Conservation (phyloP, 2,329 filamentous ascomycete genomes). For the Cercospora sojina region DNA sequence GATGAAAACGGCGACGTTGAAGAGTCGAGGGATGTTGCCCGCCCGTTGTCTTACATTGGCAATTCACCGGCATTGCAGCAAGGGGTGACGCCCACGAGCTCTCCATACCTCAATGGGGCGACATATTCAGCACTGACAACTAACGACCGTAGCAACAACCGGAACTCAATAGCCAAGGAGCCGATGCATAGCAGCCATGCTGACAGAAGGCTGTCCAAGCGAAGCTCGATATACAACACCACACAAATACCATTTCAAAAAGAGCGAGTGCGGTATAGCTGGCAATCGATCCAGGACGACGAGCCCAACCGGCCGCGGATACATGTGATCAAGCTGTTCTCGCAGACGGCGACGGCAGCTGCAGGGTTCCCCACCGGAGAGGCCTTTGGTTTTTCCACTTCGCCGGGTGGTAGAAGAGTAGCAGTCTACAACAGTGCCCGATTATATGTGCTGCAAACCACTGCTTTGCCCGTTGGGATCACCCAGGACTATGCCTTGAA, state of each 20-base stretch:
- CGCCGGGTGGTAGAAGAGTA: constrained; percentile 69
- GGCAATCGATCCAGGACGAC: constrained; percentile 40
- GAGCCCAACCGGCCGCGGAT: constrained; percentile 41
- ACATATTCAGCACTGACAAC: constrained; percentile 15
- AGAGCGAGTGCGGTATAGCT: constrained; percentile 40
- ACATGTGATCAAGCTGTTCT: constrained; percentile 71
- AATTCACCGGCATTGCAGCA: constrained; percentile 22
- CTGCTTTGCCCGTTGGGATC: constrained; percentile 56
- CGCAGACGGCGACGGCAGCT: constrained; percentile 76
- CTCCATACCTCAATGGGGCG: constrained; percentile 12
- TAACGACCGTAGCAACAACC: constrained; percentile 12
- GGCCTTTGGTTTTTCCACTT: constrained; percentile 80
- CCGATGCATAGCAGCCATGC: constrained; percentile 21
- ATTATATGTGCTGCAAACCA: constrained; percentile 74
- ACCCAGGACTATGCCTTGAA: constrained; percentile 76
- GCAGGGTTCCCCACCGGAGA: constrained; percentile 66
- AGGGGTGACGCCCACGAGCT: constrained; percentile 15
- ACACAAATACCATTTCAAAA: constrained; percentile 34
- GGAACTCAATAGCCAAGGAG: constrained; percentile 21
- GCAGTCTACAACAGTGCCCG: constrained; percentile 83
- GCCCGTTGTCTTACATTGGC: constrained; percentile 26
- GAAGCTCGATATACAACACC: constrained; percentile 27
- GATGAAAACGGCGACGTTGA: constrained; percentile 20
- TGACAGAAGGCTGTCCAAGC: constrained; percentile 23
- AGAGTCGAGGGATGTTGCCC: constrained; percentile 28